Conservation (phyloP, 108 stramenopile genomes). For the Phaeodactylum tricornutum region DNA sequence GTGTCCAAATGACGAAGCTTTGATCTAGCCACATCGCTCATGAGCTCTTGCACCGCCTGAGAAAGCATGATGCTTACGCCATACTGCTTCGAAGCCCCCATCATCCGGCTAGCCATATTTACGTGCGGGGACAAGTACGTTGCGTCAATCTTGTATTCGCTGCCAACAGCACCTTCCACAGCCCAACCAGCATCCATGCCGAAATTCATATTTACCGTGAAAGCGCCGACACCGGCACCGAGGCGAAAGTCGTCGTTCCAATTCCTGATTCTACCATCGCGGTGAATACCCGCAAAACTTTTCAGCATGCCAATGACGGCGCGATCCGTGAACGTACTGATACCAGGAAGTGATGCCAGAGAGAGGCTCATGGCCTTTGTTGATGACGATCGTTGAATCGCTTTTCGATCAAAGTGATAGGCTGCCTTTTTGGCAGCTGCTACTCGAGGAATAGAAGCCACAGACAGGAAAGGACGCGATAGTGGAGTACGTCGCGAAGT, state of each 20-base stretch:
- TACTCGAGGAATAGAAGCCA: too few species aligned
- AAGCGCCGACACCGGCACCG: constrained; percentile 61
- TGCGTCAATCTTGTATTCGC: constrained; percentile 88
- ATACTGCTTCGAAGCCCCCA: constrained; percentile 82
- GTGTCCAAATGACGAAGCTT: constrained; percentile 84
- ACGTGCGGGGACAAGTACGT: constrained; percentile 95
- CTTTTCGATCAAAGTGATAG: neutral
- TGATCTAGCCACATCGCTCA: constrained; percentile 47
- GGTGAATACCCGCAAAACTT: constrained; percentile 66
- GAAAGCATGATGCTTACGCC: constrained; percentile 73
- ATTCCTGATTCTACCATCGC: constrained; percentile 44
- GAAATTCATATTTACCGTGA: constrained; percentile 71
- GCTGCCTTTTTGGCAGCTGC: constrained; percentile 1
- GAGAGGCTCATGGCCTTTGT: constrained; percentile 27
- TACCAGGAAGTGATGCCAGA: constrained; percentile 67
- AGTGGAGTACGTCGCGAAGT: constrained; percentile 1
- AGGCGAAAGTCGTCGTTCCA: constrained; percentile 75
- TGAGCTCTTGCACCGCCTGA: constrained; percentile 68
- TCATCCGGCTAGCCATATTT: constrained; percentile 93
- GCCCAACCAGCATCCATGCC: constrained; percentile 97
- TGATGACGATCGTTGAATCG: neutral
- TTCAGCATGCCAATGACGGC: constrained; percentile 73
- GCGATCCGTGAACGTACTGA: constrained; percentile 66
- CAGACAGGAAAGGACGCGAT: too few species aligned
- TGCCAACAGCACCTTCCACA: constrained; percentile 91